Percentiles rank a stretch among this genome's conserved stretches.
Conservation (phyloP, 2,329 filamentous ascomycete species). For the Penicillium sp. region DNA sequence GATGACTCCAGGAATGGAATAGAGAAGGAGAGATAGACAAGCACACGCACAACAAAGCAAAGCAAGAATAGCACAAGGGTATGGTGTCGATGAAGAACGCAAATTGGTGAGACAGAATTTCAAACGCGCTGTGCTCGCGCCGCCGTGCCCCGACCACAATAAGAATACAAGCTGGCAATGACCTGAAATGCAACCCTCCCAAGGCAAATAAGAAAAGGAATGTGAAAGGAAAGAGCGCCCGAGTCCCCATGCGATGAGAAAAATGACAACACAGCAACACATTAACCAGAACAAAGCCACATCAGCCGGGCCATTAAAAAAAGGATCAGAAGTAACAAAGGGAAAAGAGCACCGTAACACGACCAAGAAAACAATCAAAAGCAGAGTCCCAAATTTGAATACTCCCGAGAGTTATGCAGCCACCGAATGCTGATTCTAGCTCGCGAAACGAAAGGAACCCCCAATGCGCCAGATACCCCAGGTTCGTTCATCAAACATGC, state of each 20-base stretch:
- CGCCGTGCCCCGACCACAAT: constrained; percentile 27
- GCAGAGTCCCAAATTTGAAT: constrained; percentile 34
- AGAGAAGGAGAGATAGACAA: constrained; percentile 6
- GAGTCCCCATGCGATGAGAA: constrained; percentile 33
- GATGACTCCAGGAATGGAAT: constrained; percentile 3
- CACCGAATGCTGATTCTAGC: constrained; percentile 46
- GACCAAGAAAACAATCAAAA: constrained; percentile 30
- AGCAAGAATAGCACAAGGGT: constrained; percentile 33
- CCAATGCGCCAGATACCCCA: constrained; percentile 45
- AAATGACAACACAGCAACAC: constrained; percentile 14
- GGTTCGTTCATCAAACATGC: constrained; percentile 45
- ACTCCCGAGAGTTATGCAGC: constrained; percentile 40
- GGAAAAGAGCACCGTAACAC: constrained; percentile 18
- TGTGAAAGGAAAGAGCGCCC: constrained; percentile 31
- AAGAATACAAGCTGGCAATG: constrained; percentile 31
- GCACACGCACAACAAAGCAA: constrained; percentile 17
- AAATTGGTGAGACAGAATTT: constrained; percentile 23
- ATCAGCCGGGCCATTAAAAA: constrained; percentile 11
- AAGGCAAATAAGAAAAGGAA: constrained; percentile 30
- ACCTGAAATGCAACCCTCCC: constrained; percentile 36
- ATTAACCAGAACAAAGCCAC: constrained; percentile 19
- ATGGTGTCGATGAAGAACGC: constrained; percentile 32
- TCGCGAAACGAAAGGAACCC: constrained; percentile 39
- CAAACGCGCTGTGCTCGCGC: constrained; percentile 21
- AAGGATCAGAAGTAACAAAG: constrained; percentile 3